Evolutionary conservation across 2,329 filamentous ascomycete species (phyloP), one percentile per base, ranked within the genome.

Genomic region (Penicillium sp.): DNA sequence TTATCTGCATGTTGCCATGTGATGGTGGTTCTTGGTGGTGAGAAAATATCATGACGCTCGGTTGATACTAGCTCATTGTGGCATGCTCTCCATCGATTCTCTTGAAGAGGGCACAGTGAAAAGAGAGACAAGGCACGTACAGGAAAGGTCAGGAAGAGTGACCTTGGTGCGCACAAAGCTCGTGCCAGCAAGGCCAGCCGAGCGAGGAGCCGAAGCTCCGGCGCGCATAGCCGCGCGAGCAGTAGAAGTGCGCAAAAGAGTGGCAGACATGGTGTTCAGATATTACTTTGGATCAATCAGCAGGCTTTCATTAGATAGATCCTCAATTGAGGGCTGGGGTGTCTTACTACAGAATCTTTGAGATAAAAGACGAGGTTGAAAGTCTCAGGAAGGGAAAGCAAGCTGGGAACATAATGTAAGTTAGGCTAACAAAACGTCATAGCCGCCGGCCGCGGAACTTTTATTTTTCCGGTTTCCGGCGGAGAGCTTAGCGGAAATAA

Each of bases 121-220:
- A 45, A 12, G 6, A 9, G 8, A 45, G 3, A 46, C 40, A 35
- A 18, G 33, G 38, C 8, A 71, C 83, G 61, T 81, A 90, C 88
- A 91, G 66, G 84, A 72, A 12, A 97, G 86, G 69, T 97, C 92
- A 62, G 94, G 94, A 43, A 99, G 88, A 43, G 92, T 96, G 52
- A 90, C 93, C 81, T 97, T 97, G 77, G 85, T 86, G 68, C 91
- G 87, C 65, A 87, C 82, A 69, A 95, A 95, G 71, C 83, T 88
- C 66, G 87, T 87, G 74, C 85, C 84, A 63, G 87, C 85, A 69
- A 89, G 79, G 59, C 81, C 79, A 68, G 86, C 83, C 61, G 84
- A 59, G 46, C 63, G 65, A 63, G 70, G 66, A 63, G 71, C 65
- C 60, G 73, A 79, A 68, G 84, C 83, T 67, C 81, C 78, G 63